Evolutionary conservation across 768 basidiomycete species (phyloP).

Genomic region (Pleurotus platypus): DNA sequence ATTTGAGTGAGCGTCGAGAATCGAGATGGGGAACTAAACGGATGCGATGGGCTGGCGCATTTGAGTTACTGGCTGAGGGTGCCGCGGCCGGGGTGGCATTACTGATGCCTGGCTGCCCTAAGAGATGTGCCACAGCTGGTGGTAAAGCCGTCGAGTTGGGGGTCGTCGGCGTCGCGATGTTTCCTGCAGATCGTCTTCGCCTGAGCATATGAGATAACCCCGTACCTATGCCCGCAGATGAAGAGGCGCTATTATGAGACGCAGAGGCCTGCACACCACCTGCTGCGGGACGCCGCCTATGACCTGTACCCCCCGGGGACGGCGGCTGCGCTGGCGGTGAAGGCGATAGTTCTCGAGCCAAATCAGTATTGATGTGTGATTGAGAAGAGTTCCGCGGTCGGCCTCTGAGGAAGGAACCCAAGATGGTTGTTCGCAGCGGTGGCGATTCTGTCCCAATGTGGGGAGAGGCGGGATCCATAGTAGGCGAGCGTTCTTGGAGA

Average conservation of each 20-base stretch:
- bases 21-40: slow-evolving; percentile 96
- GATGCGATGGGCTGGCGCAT: slow-evolving; percentile 55
- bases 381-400: slow-evolving; percentile 67
- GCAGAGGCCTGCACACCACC: slow-evolving; percentile 32
- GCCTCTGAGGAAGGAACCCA: slow-evolving; percentile 69
- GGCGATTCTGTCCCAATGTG: slow-evolving; percentile 38
- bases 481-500: neutral
- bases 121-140: neutral
- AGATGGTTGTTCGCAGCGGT: slow-evolving; percentile 56
- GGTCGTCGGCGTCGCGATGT: slow-evolving; percentile 30
- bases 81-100: slow-evolving; percentile 12
- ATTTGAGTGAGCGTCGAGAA: slow-evolving; percentile 80
- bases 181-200: slow-evolving; percentile 62
- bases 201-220: slow-evolving; percentile 64
- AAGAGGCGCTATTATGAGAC: slow-evolving; percentile 24
- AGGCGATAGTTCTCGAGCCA: slow-evolving; percentile 37
- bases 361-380: slow-evolving; percentile 44
- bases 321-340: slow-evolving; percentile 34
- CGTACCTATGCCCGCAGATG: slow-evolving; percentile 24
- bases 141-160: slow-evolving; percentile 10
- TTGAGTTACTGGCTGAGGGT: slow-evolving; percentile 19
- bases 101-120: neutral
- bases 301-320: slow-evolving; percentile 22
- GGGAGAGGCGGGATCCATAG: slow-evolving; percentile 10
- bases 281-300: slow-evolving; percentile 33